Evolutionary conservation across 2,329 filamentous ascomycete genomes (phyloP).

Genomic region (Didymella arachidicola): DNA sequence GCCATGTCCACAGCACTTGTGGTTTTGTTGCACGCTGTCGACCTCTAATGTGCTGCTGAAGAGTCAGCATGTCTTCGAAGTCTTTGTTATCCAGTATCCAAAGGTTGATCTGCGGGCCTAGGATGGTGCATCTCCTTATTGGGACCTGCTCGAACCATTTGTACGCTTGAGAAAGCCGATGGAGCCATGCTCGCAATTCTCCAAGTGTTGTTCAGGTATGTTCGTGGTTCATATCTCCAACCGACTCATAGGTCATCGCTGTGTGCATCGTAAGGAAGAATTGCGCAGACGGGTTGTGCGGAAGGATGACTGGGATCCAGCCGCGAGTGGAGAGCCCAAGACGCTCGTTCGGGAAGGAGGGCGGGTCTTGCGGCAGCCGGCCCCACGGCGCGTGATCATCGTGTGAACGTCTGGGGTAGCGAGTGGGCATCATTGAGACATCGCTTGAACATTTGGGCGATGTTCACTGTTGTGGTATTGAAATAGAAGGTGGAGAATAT

Average conservation of each 20-base stretch:
- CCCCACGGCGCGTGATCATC: constrained; percentile 20
- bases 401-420: constrained; percentile 19
- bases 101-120: too few relatives aligned
- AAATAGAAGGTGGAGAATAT: too few relatives aligned
- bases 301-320: not conserved
- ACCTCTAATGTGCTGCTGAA: too few relatives aligned
- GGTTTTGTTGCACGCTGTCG: too few relatives aligned
- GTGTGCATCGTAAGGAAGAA: not conserved
- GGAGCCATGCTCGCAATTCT: too few relatives aligned
- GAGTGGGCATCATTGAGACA: not conserved
- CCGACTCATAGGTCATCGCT: not conserved
- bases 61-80: too few relatives aligned
- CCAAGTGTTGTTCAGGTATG: not conserved
- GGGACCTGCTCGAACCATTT: too few relatives aligned
- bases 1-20: not conserved
- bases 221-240: not conserved
- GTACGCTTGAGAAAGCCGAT: too few relatives aligned
- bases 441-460: not conserved
- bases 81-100: too few relatives aligned
- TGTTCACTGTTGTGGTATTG: too few relatives aligned
- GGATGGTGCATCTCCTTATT: too few relatives aligned
- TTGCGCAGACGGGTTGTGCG: not conserved
- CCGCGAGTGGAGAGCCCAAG: constrained; percentile 3
- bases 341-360: constrained; percentile 15
- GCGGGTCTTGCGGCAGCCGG: constrained; percentile 12